phyloP scores from a whole-genome alignment of 768 basidiomycete genomes.

The Suillus cothurnatus region DNA sequence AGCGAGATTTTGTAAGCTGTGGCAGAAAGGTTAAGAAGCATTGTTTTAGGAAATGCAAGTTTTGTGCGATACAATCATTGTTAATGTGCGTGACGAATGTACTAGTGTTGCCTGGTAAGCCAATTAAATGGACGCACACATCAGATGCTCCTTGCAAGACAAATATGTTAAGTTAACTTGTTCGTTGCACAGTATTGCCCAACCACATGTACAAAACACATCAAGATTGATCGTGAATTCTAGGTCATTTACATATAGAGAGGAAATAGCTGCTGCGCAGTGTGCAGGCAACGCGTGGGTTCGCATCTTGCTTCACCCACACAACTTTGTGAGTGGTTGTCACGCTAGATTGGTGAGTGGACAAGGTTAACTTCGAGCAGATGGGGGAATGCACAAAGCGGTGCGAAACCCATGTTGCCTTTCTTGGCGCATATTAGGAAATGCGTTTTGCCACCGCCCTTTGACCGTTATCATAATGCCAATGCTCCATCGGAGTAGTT shows the following conservation, averaged over 20 bases:
- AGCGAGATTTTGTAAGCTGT: conserved; percentile 3
- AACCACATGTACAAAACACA: not conserved
- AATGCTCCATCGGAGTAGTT: conserved; percentile 1
- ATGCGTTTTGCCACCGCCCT: conserved; percentile 4
- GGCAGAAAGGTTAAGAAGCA: not conserved
- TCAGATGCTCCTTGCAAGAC: not conserved
- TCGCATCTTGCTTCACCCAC: conserved; percentile 2
- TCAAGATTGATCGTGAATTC: not conserved
- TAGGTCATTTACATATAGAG: not conserved
- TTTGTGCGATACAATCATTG: not conserved
- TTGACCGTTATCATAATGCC: conserved; percentile 2
- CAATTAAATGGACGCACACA: not conserved
- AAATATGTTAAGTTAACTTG: not conserved
- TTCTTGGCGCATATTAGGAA: conserved; percentile 3
- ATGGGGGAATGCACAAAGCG: conserved; percentile 21
- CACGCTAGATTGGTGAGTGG: conserved; percentile 23
- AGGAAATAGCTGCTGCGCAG: not conserved
- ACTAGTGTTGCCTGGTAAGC: not conserved
- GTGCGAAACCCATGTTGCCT: conserved; percentile 8
- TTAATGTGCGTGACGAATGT: not conserved
- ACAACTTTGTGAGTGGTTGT: conserved; percentile 13
- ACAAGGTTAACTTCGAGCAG: conserved; percentile 36
- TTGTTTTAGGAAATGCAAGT: conserved; percentile 1
- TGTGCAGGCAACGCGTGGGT: not conserved
- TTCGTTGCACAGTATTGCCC: not conserved